phyloP scores from a whole-genome alignment of 129 eudicot species.

The Centrapalus pauciflorus region DNA sequence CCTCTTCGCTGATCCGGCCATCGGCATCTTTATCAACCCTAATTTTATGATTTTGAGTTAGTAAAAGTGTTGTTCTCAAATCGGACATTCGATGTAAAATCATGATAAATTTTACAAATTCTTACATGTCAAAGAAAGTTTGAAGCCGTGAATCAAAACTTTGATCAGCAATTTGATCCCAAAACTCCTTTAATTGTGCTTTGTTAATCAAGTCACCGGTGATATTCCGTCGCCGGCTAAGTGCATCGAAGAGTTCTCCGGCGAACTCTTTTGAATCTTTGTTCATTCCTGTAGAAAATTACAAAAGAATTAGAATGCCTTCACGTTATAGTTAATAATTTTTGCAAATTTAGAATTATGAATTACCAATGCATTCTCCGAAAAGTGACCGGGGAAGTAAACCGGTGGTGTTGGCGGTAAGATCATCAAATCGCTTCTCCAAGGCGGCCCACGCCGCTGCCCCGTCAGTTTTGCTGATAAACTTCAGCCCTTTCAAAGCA shows the following conservation, averaged over 20 bases:
- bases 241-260: conserved; percentile 70
- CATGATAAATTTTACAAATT: neutral
- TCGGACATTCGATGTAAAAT: neutral
- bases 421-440: conserved; percentile 58
- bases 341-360: neutral
- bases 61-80: neutral
- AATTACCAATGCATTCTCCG: conserved; percentile 70
- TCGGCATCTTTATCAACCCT: conserved; percentile 87
- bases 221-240: conserved; percentile 68
- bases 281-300: conserved; percentile 50
- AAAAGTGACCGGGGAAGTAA: conserved; percentile 60
- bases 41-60: conserved; percentile 23
- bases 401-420: conserved; percentile 43
- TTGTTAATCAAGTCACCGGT: conserved; percentile 46
- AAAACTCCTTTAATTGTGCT: conserved; percentile 65
- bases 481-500: conserved; percentile 52
- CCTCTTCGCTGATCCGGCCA: conserved; percentile 67
- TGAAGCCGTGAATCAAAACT: conserved; percentile 87
- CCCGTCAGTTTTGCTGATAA: conserved; percentile 46
- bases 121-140: conserved; percentile 94
- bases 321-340: no score
- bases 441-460: conserved; percentile 50
- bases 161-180: conserved; percentile 80
- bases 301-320: neutral
- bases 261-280: conserved; percentile 78